These are phyloP conservation scores for Phytopythium montanum DNA, from an alignment of 352 stramenopile genomes.

Conservation along the genomic window DNA sequence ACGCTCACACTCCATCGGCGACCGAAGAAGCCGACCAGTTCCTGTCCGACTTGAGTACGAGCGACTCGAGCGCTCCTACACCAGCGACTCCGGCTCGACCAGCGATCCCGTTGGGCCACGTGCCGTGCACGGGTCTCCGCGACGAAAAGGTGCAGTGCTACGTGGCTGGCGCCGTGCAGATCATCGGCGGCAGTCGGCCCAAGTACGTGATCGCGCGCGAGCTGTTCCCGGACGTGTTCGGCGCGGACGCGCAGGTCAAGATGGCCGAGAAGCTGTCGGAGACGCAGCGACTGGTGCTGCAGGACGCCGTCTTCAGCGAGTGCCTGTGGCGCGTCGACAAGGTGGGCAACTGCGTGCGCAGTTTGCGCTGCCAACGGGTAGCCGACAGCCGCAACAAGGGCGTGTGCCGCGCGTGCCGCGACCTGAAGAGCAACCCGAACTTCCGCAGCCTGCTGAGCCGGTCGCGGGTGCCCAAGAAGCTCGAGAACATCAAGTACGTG, in stretches of 20 bases:
- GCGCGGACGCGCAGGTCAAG: conserved; percentile 49
- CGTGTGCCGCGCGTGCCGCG: conserved; percentile 61
- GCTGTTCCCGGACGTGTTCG: conserved; percentile 61
- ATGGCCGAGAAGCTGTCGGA: conserved; percentile 57
- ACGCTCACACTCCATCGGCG: background rate
- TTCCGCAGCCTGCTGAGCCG: conserved; percentile 76
- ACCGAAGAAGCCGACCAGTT: background rate
- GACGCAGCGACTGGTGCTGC: conserved; percentile 48
- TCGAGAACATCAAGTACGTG: conserved; percentile 80
- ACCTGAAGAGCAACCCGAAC: conserved; percentile 63
- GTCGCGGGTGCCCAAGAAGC: conserved; percentile 62
- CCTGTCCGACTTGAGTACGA: background rate
- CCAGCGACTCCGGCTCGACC: conserved; percentile 8
- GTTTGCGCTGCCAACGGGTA: conserved; percentile 58
- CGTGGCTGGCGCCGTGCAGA: conserved; percentile 56
- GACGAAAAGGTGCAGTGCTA: conserved; percentile 63
- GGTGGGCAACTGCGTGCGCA: conserved; percentile 64
- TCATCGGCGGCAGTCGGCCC: conserved; percentile 70
- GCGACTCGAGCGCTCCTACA: background rate
- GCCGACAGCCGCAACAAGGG: conserved; percentile 28
- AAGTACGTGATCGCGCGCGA: conserved; percentile 82
- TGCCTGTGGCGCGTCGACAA: conserved; percentile 83
- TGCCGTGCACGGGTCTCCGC: conserved; percentile 60
- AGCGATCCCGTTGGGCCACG: conserved; percentile 14
- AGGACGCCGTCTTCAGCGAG: conserved; percentile 75